A percentile compares a stretch with the other conserved stretches of the same genome.
Conservation (phyloP, 129 eudicot species). For the Daucus carota region DH1_v3.0 NC_030387.2:3703501-3704000, state of each 20-base stretch:
- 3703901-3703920: slow-evolving; percentile 81
- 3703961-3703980: slow-evolving; percentile 66
- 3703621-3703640: not conserved
- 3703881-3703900: slow-evolving; percentile 97
- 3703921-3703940: slow-evolving; percentile 62
- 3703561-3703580: no score
- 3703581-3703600: no score
- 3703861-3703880: slow-evolving; percentile 58
- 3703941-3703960: slow-evolving; percentile 82
- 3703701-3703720: slow-evolving; percentile 84
- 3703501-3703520: no score
- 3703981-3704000: slow-evolving; percentile 88
- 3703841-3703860: slow-evolving; percentile 64
- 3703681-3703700: slow-evolving; percentile 97
- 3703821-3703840: slow-evolving; percentile 86
- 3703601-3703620: not conserved
- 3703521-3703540: no score
- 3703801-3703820: slow-evolving; percentile 84
- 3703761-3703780: slow-evolving; percentile 93
- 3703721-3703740: slow-evolving; percentile 77
- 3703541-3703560: no score
- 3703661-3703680: slow-evolving; percentile 82
- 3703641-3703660: not conserved
- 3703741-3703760: slow-evolving; percentile 80
- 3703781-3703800: slow-evolving; percentile 78